Conservation (phyloP, 768 basidiomycete genomes). For the Mycena olivaceomarginata region DNA sequence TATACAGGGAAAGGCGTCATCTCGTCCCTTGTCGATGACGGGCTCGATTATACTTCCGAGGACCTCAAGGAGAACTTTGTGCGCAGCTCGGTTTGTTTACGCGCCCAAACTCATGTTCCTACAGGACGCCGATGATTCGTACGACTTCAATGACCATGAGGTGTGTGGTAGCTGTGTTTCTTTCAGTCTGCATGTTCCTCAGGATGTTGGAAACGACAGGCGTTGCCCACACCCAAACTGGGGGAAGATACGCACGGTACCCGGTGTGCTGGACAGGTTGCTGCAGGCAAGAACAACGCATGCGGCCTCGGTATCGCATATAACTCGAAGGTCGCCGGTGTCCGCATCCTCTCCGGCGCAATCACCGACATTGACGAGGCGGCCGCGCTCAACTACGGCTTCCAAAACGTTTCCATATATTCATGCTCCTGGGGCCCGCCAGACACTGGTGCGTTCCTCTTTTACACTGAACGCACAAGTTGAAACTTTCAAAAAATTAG, state of each 20-base stretch:
- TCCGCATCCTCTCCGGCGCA: conserved; percentile 95
- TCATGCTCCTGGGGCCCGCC: conserved; percentile 99
- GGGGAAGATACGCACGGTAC: conserved; percentile 98
- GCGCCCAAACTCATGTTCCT: conserved; percentile 53
- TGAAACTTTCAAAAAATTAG: neutral
- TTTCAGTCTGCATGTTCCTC: no score
- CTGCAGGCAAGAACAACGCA: conserved; percentile 77
- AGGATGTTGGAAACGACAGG: conserved; percentile 18
- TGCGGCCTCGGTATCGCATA: conserved; percentile 98
- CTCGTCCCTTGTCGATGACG: conserved; percentile 96
- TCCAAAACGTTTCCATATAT: conserved; percentile 93
- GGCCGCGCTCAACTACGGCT: conserved; percentile 94
- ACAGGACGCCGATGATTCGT: conserved; percentile 91
- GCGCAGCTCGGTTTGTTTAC: conserved; percentile 55
- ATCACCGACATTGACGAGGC: conserved; percentile 98
- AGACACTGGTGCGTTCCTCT: conserved; percentile 84
- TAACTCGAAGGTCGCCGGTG: conserved; percentile 91
- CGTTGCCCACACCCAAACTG: conserved; percentile 91
- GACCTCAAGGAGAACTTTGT: conserved; percentile 96
- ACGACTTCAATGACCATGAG: conserved; percentile 97
- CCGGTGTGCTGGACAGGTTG: conserved; percentile 97
- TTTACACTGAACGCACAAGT: neutral
- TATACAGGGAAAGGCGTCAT: conserved; percentile 92
- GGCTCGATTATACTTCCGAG: conserved; percentile 90
- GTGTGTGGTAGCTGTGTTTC: no score